Conservation (phyloP, 768 basidiomycete species). For the Suillus bovinus region DNA sequence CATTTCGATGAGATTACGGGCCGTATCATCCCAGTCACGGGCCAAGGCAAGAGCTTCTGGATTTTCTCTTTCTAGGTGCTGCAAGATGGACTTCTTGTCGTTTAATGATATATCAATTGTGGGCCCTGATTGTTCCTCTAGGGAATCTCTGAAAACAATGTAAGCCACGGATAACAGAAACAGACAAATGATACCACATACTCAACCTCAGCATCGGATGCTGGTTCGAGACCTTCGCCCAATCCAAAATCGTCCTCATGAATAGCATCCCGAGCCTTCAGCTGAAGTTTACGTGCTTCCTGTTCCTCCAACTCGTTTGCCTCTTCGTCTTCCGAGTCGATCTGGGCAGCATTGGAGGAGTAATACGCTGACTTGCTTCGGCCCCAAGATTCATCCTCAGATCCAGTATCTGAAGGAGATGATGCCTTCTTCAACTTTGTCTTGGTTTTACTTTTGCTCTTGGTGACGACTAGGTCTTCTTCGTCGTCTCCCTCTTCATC, state of each 20-base stretch:
- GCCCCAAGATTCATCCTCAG: constrained; percentile 81
- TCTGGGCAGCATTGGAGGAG: constrained; percentile 76
- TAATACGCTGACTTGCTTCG: constrained; percentile 80
- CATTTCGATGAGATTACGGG: constrained; percentile 49
- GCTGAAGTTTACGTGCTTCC: constrained; percentile 80
- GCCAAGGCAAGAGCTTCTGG: constrained; percentile 82
- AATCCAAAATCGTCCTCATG: constrained; percentile 84
- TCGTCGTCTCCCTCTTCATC: constrained; percentile 27
- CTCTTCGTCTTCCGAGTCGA: constrained; percentile 89
- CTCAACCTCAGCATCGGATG: constrained; percentile 29
- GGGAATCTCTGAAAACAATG: constrained; percentile 17
- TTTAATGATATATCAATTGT: constrained; percentile 37
- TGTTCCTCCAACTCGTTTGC: constrained; percentile 85
- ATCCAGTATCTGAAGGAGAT: constrained; percentile 24
- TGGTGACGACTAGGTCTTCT: constrained; percentile 15
- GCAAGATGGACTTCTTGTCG: constrained; percentile 61
- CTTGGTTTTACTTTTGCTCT: constrained; percentile 10
- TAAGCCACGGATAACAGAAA: background rate
- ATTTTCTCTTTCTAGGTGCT: constrained; percentile 70
- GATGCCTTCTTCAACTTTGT: constrained; percentile 17
- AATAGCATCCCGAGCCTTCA: constrained; percentile 70
- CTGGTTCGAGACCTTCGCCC: constrained; percentile 51
- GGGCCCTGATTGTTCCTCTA: constrained; percentile 7
- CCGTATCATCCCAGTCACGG: constrained; percentile 81
- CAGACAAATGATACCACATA: constrained; percentile 17